These are phyloP conservation scores for Mortierella sp. DNA, from an alignment of 371 early-diverging fungal species.

Conservation along the genomic window DNA sequence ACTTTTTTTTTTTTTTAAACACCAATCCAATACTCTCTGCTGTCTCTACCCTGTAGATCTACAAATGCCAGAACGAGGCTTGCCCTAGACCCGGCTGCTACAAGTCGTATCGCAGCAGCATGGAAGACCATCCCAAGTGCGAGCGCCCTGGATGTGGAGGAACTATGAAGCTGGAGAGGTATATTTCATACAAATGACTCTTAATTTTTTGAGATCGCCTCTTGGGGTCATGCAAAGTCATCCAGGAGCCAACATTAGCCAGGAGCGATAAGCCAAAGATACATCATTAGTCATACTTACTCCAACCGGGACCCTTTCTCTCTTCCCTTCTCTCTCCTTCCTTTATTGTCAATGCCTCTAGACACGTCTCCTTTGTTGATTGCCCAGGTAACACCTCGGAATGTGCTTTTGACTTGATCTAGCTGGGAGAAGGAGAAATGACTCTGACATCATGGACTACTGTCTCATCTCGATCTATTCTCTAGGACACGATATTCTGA, in stretches of 20 bases:
- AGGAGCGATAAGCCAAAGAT: too few species aligned
- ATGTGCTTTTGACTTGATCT: too few species aligned
- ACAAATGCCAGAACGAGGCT: constrained; percentile 92
- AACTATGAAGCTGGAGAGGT: constrained; percentile 84
- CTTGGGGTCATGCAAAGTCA: too few species aligned
- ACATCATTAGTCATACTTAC: too few species aligned
- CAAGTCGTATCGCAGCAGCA: constrained; percentile 85
- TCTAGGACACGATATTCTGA: constrained; percentile 98
- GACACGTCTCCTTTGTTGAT: constrained; percentile 99
- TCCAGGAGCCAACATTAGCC: neutral
- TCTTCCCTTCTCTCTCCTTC: constrained; percentile 1
- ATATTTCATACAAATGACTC: constrained; percentile 4
- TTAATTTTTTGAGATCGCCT: too few species aligned
- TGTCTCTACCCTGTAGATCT: too few species aligned
- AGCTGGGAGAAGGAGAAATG: too few species aligned
- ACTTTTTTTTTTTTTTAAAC: too few species aligned
- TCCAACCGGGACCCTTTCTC: constrained; percentile 1
- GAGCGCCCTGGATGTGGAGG: constrained; percentile 93
- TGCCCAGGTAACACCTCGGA: constrained; percentile 87
- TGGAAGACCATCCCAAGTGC: constrained; percentile 93
- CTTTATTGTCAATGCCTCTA: constrained; percentile 55
- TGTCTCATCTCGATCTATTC: too few species aligned
- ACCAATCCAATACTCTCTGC: too few species aligned
- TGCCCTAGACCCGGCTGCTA: constrained; percentile 99
- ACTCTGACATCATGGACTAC: too few species aligned